Conservation (phyloP, 345 rosid genomes). For the Melastoma malabathricum region DNA sequence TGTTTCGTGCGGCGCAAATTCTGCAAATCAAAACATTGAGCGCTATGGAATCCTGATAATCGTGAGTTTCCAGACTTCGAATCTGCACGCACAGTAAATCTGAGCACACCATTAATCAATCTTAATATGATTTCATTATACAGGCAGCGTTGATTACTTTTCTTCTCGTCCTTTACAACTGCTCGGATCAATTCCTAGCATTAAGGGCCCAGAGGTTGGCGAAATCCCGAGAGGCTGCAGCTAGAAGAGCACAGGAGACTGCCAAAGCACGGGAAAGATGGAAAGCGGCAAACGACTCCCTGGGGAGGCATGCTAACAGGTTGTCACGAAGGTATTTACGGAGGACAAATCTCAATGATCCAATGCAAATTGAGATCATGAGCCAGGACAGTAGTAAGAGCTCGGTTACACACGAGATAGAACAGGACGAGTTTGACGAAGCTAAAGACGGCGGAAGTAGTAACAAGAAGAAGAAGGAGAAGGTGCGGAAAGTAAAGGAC, state of each 20-base stretch:
- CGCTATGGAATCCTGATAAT: conserved; percentile 75
- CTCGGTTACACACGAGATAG: conserved; percentile 30
- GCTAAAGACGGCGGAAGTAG: conserved; percentile 19
- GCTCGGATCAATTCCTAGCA: conserved; percentile 73
- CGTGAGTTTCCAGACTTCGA: conserved; percentile 29
- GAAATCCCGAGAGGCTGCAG: conserved; percentile 82
- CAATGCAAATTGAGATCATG: conserved; percentile 33
- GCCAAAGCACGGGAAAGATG: conserved; percentile 70
- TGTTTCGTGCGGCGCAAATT: conserved; percentile 52
- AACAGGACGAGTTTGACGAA: conserved; percentile 18
- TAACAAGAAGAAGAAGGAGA: conserved; percentile 20
- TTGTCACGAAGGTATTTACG: conserved; percentile 57
- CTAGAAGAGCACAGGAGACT: conserved; percentile 48
- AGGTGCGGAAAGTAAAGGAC: conserved; percentile 22
- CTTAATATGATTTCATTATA: conserved; percentile 4
- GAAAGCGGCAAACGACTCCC: conserved; percentile 60
- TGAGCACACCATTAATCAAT: background rate
- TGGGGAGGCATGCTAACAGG: conserved; percentile 54
- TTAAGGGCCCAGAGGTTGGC: conserved; percentile 66
- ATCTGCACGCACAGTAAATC: background rate
- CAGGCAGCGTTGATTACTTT: conserved; percentile 65
- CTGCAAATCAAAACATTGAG: conserved; percentile 65
- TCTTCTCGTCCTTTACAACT: conserved; percentile 73
- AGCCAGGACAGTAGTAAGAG: conserved; percentile 20
- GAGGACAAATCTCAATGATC: conserved; percentile 13